A percentile compares a stretch with the other conserved stretches of the same genome.
These are phyloP conservation scores for Xylogone sp. DNA, from an alignment of 2,329 filamentous ascomycete genomes.

Conservation along the genomic window DNA sequence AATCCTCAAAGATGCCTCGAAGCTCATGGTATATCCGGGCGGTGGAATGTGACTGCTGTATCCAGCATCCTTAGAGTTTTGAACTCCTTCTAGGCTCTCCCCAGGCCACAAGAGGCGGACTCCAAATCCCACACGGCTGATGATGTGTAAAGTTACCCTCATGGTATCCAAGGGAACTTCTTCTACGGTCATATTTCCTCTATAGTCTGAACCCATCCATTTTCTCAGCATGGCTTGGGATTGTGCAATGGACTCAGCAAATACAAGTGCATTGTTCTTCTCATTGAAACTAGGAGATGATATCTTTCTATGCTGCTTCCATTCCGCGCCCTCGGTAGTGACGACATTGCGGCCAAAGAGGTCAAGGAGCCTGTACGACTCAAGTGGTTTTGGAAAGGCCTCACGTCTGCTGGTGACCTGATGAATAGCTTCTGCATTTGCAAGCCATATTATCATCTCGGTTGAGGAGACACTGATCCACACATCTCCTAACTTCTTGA, in stretches of 20 bases:
- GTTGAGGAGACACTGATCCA: slow-evolving; percentile 62
- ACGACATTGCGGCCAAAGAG: slow-evolving; percentile 71
- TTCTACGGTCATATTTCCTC: slow-evolving; percentile 44
- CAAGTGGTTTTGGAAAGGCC: slow-evolving; percentile 66
- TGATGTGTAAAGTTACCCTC: slow-evolving; percentile 54
- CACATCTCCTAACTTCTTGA: slow-evolving; percentile 56
- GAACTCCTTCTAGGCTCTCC: slow-evolving; percentile 43
- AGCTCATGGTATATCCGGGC: slow-evolving; percentile 48
- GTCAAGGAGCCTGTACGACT: slow-evolving; percentile 55
- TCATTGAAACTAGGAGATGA: slow-evolving; percentile 73
- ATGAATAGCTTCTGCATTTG: slow-evolving; percentile 60
- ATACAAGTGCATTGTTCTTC: slow-evolving; percentile 67
- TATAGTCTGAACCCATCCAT: slow-evolving; percentile 46
- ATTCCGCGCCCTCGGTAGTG: slow-evolving; percentile 63
- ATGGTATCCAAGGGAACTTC: slow-evolving; percentile 63
- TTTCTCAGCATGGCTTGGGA: slow-evolving; percentile 55
- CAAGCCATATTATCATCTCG: slow-evolving; percentile 49
- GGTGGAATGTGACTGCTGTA: slow-evolving; percentile 23
- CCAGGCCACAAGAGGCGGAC: slow-evolving; percentile 59
- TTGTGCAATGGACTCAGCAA: slow-evolving; percentile 60
- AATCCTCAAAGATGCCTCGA: slow-evolving; percentile 48
- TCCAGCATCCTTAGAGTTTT: slow-evolving; percentile 43
- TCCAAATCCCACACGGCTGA: slow-evolving; percentile 70
- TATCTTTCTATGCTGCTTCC: slow-evolving; percentile 71
- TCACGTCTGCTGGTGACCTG: slow-evolving; percentile 65